Percentiles rank a stretch among this genome's conserved stretches.
Evolutionary conservation across 1,139 yeast genomes (phyloP).

Genomic region (Magnusiomyces tetraspermus): DNA sequence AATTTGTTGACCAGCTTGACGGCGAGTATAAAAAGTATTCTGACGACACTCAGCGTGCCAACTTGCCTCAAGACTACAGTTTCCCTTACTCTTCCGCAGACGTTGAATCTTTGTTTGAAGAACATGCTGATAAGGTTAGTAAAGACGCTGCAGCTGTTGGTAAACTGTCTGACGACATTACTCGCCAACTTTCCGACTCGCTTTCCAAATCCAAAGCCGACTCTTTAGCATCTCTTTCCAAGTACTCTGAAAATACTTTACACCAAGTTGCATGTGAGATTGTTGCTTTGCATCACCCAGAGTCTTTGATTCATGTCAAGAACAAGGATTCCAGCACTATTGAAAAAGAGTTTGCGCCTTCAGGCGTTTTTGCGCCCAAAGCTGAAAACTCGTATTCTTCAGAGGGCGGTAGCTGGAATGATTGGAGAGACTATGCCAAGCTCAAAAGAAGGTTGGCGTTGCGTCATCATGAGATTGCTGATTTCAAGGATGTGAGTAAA

Average conservation of each 20-base stretch:
- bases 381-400: slow-evolving; percentile 27
- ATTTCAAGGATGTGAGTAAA: slow-evolving; percentile 42
- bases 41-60: slow-evolving; percentile 7
- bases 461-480: slow-evolving; percentile 49
- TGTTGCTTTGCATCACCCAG: slow-evolving; percentile 16
- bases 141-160: slow-evolving; percentile 29
- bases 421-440: slow-evolving; percentile 58
- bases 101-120: slow-evolving; percentile 26
- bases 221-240: slow-evolving; percentile 35
- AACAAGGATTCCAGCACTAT: slow-evolving; percentile 3
- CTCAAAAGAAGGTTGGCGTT: slow-evolving; percentile 47
- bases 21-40: slow-evolving; percentile 12
- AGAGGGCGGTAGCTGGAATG: slow-evolving; percentile 44
- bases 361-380: no score
- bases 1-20: slow-evolving; percentile 16
- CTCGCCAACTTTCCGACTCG: slow-evolving; percentile 24
- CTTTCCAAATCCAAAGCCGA: slow-evolving; percentile 31
- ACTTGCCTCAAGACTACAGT: slow-evolving; percentile 3
- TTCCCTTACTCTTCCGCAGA: slow-evolving; percentile 17
- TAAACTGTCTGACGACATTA: slow-evolving; percentile 26
- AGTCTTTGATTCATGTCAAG: slow-evolving; percentile 15
- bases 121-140: slow-evolving; percentile 25
- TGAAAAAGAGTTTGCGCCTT: slow-evolving; percentile 2
- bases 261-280: slow-evolving; percentile 32
- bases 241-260: slow-evolving; percentile 32